Base-by-base conservation (phyloP, 495 filamentous ascomycete genomes). In the Penicillium taxi region DNA sequence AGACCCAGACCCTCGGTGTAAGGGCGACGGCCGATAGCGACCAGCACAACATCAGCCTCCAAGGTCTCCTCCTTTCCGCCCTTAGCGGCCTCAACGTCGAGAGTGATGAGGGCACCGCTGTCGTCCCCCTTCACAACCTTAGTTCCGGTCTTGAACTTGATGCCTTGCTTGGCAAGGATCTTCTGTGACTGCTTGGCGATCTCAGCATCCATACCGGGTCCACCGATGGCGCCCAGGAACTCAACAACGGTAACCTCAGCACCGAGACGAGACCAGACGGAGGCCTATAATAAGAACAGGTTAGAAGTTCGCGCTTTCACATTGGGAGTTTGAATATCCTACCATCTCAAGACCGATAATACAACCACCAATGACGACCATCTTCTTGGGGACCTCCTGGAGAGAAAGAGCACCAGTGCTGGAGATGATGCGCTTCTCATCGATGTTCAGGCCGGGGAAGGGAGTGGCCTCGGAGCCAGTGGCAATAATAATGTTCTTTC, bases 301-400 rank as follows among this genome's bases (percentile, higher is more conserved):
- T 39, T 26, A 52, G 21, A 12, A n/a, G n/a, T n/a, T n/a, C n/a
- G n/a, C n/a, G n/a, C n/a, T n/a, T n/a, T n/a, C n/a, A n/a, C n/a
- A n/a, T n/a, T n/a, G n/a, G n/a, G n/a, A n/a, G n/a, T n/a, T n/a
- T n/a, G n/a, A n/a, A n/a, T n/a, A 12, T 30, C 70, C 32, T 61
- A 82, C 81, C 91, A 98, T 96, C 70, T 98, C 91, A 24, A 98
- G 77, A 59, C 91, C 91, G 56, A 98, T 98, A 61, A 98, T 98
- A 61, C 91, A 93, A 60, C 91, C 91, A 47, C 91, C 91, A 52
- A 98, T 96, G 45, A 98, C 91, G 43, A 90, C 69, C 86, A 98
- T 83, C 74, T 88, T 93, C 78, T 96, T 87, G 29, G 91, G 91
- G 21, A 96, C 84, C 72, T 93, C 73, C 46, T 83, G 67, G 28